phyloP scores from a whole-genome alignment of 192 early-diverging fungal genomes.

The Podochytrium sp. region DNA sequence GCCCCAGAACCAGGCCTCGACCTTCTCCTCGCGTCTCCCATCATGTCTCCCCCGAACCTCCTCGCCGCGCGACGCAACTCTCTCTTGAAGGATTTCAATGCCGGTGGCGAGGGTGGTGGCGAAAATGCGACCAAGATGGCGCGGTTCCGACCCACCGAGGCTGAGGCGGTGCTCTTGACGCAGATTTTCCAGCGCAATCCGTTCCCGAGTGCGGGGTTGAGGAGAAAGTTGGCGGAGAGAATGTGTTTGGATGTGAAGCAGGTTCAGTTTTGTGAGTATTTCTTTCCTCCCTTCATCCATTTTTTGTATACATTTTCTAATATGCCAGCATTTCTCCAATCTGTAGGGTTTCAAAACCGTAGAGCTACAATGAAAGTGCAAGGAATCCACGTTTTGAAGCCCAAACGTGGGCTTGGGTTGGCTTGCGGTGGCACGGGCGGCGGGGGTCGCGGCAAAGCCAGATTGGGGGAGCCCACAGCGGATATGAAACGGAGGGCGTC shows the following conservation, averaged over 20 bases:
- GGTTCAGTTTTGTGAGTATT: too few species aligned
- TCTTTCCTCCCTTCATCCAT: too few species aligned
- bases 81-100: too few species aligned
- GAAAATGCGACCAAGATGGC: neutral
- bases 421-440: too few species aligned
- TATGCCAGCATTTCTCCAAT: too few species aligned
- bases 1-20: too few species aligned
- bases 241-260: conserved; percentile 21
- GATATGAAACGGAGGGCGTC: neutral
- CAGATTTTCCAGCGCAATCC: conserved; percentile 19
- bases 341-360: conserved; percentile 19
- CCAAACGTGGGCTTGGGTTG: conserved; percentile 7
- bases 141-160: conserved; percentile 22
- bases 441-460: too few species aligned
- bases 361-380: conserved; percentile 5
- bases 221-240: conserved; percentile 8
- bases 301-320: too few species aligned
- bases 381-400: conserved; percentile 16
- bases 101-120: too few species aligned
- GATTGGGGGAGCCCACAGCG: neutral
- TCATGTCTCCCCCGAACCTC: too few species aligned
- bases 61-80: too few species aligned
- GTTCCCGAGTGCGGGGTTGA: neutral
- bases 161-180: neutral
- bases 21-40: too few species aligned